Evolutionary conservation across 371 early-diverging fungal species (phyloP).

Genomic region (Circinella minor): DNA sequence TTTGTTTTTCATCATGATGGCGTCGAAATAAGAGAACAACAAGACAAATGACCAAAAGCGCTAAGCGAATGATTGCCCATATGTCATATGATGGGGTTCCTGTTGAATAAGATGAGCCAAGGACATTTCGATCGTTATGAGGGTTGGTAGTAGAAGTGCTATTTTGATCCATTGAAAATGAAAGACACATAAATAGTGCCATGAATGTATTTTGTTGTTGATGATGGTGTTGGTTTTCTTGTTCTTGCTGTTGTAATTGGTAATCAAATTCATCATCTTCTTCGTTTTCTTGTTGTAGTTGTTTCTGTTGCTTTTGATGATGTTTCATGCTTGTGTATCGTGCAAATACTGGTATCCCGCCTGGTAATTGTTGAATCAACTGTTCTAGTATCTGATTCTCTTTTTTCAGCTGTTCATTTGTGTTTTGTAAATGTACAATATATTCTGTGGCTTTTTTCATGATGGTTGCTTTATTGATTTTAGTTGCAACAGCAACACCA

Average conservation of each 20-base stretch:
- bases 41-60: slow-evolving; percentile 2
- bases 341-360: slow-evolving; percentile 48
- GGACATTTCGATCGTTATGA: neutral
- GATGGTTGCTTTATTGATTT: slow-evolving; percentile 91
- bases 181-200: slow-evolving; percentile 16
- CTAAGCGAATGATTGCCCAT: neutral
- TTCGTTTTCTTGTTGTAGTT: neutral
- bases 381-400: slow-evolving; percentile 49
- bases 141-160: neutral
- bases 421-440: slow-evolving; percentile 68
- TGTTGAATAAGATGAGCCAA: too few species aligned
- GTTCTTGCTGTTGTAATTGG: slow-evolving; percentile 20
- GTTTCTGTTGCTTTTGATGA: neutral
- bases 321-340: slow-evolving; percentile 6
- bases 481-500: slow-evolving; percentile 73
- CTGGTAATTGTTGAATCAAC: slow-evolving; percentile 56
- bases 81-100: neutral
- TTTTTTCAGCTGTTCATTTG: slow-evolving; percentile 41
- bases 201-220: slow-evolving; percentile 12
- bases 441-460: slow-evolving; percentile 87
- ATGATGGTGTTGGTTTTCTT: slow-evolving; percentile 18
- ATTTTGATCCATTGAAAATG: slow-evolving; percentile 7
- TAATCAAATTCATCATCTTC: slow-evolving; percentile 9
- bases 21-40: slow-evolving; percentile 3
- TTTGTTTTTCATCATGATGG: slow-evolving; percentile 8